Conservation (phyloP, 108 stramenopile species). For the Nitzschia sp. region DNA sequence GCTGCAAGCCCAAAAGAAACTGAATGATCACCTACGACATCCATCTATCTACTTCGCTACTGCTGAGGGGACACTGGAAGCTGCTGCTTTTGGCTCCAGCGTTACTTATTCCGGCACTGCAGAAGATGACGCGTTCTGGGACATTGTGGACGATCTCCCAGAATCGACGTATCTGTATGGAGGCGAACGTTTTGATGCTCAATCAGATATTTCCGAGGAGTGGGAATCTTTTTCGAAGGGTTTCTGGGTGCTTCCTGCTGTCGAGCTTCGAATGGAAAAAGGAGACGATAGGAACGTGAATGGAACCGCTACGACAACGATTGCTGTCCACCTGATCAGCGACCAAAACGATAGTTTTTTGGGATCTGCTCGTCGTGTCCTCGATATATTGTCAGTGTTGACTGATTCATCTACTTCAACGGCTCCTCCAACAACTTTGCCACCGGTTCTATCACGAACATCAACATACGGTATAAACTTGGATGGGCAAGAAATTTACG, state of each 20-base stretch:
- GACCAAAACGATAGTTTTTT: slow-evolving; percentile 11
- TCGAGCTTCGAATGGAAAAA: slow-evolving; percentile 58
- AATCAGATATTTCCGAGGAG: slow-evolving; percentile 40
- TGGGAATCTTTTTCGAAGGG: slow-evolving; percentile 74
- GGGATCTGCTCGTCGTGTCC: slow-evolving; percentile 26
- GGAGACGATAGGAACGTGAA: neutral
- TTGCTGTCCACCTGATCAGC: slow-evolving; percentile 51
- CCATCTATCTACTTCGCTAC: slow-evolving; percentile 61
- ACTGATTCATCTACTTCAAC: slow-evolving; percentile 45
- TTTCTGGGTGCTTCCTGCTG: slow-evolving; percentile 71
- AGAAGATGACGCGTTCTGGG: slow-evolving; percentile 31
- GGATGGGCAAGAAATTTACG: slow-evolving; percentile 68
- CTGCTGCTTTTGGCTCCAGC: slow-evolving; percentile 57
- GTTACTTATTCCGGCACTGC: slow-evolving; percentile 3
- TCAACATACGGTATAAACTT: slow-evolving; percentile 30
- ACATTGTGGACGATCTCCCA: slow-evolving; percentile 39
- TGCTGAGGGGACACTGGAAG: slow-evolving; percentile 60
- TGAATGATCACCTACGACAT: neutral
- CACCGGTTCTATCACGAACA: slow-evolving; percentile 63
- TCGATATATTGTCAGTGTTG: slow-evolving; percentile 41
- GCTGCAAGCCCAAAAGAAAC: slow-evolving; percentile 58
- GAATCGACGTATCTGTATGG: slow-evolving; percentile 56
- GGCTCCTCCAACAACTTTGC: slow-evolving; percentile 64
- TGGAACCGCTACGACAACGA: slow-evolving; percentile 16
- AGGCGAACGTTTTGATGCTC: slow-evolving; percentile 68